Evolutionary conservation across 176 grass and related monocot species (phyloP).

Genomic region (Guadua angustifolia): DNA sequence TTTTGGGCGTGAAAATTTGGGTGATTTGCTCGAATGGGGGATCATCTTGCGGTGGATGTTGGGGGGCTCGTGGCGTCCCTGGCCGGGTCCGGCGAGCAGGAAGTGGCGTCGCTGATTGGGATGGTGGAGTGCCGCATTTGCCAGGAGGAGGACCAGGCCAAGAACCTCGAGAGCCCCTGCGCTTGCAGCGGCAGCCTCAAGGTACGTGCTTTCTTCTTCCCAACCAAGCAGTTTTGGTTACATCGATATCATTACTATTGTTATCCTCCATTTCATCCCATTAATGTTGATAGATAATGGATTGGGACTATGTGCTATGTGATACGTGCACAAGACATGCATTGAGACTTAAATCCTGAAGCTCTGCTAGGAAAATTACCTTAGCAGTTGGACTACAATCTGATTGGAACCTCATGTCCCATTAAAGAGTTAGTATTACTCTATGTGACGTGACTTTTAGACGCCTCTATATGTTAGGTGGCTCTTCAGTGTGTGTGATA

Average conservation of each 20-base stretch:
- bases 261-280: slow-evolving; percentile 3
- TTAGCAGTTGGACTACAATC: not conserved
- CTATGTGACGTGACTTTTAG: not conserved
- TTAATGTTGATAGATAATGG: not conserved
- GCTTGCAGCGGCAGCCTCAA: slow-evolving; percentile 91
- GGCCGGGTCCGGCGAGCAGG: slow-evolving; percentile 30
- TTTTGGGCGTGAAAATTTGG: not conserved
- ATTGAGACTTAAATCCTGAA: not conserved
- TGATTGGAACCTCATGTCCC: slow-evolving; percentile 16
- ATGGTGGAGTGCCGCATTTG: slow-evolving; percentile 90
- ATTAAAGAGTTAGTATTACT: not conserved
- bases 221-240: slow-evolving; percentile 4
- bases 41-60: slow-evolving; percentile 80
- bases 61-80: slow-evolving; percentile 30
- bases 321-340: not conserved
- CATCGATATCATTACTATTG: not conserved
- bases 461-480: not conserved
- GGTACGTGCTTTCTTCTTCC: slow-evolving; percentile 44
- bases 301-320: not conserved
- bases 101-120: slow-evolving; percentile 65
- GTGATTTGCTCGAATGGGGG: slow-evolving; percentile 59
- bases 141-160: slow-evolving; percentile 84
- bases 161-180: slow-evolving; percentile 85
- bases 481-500: slow-evolving; percentile 1
- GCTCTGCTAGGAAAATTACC: not conserved